A percentile compares a stretch with the other conserved stretches of the same genome.
Evolutionary conservation across 176 grass and related monocot species (phyloP).

Genomic region (Aechmea fasciata): DNA sequence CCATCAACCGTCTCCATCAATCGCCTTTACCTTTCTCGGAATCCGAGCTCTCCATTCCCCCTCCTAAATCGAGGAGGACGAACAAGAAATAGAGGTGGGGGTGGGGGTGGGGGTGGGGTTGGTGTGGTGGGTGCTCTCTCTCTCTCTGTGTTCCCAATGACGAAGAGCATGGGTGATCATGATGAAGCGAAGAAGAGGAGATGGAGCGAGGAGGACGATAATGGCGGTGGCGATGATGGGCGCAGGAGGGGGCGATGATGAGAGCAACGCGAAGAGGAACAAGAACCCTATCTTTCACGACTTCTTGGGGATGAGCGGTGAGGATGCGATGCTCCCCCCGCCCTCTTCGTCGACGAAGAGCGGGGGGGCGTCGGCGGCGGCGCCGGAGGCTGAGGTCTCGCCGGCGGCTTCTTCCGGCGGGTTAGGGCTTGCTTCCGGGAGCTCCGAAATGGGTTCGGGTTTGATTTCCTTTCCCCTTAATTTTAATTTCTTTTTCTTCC

Average conservation of each 20-base stretch:
- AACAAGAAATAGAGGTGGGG: neutral
- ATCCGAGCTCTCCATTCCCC: constrained; percentile 11
- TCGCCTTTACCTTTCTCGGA: constrained; percentile 7
- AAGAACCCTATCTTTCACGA: constrained; percentile 9
- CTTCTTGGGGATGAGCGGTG: neutral
- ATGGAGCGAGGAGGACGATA: neutral
- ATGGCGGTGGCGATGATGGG: constrained; percentile 4
- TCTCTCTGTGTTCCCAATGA: no score
- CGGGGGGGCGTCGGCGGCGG: neutral
- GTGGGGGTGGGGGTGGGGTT: no score
- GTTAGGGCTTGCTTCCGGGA: constrained; percentile 1
- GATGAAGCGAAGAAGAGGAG: neutral
- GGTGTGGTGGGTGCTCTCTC: neutral
- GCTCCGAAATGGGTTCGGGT: constrained; percentile 9
- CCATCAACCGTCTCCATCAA: neutral
- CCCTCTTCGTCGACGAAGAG: neutral
- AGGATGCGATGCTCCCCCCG: neutral
- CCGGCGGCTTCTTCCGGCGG: neutral
- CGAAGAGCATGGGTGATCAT: neutral
- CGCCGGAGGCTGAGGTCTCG: neutral
- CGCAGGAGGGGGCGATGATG: neutral
- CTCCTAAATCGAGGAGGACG: neutral
- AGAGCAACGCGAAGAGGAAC: neutral
- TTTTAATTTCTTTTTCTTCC: neutral
- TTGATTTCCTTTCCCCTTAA: neutral